phyloP scores from a whole-genome alignment of 2,329 filamentous ascomycete species.

The Sclerotiophoma versabilis region DNA sequence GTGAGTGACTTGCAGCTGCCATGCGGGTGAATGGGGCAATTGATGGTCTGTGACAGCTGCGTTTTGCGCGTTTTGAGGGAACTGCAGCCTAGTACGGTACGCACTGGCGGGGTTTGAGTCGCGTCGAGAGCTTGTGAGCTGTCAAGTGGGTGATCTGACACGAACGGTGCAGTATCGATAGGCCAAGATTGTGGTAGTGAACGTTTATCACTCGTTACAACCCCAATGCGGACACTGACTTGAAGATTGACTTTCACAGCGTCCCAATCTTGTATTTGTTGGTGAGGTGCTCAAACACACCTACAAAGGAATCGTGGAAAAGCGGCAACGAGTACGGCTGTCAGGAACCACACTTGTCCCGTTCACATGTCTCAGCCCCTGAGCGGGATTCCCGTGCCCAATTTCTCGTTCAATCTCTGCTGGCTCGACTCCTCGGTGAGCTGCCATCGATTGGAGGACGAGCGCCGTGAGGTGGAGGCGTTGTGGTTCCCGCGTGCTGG shows the following conservation, averaged over 20 bases:
- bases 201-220: not conserved
- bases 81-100: slow-evolving; percentile 7
- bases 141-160: slow-evolving; percentile 3
- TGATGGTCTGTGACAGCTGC: slow-evolving; percentile 1
- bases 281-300: not conserved
- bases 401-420: slow-evolving; percentile 6
- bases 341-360: slow-evolving; percentile 2
- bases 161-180: slow-evolving; percentile 9
- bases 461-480: slow-evolving; percentile 10
- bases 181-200: slow-evolving; percentile 2
- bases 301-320: not conserved
- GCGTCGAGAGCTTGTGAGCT: slow-evolving; percentile 9
- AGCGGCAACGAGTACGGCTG: not conserved
- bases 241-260: slow-evolving; percentile 6
- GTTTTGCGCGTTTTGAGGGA: slow-evolving; percentile 6
- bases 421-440: not conserved
- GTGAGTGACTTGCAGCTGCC: not conserved
- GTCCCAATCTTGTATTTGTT: not conserved
- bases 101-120: slow-evolving; percentile 11
- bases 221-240: slow-evolving; percentile 1
- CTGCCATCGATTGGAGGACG: slow-evolving; percentile 3
- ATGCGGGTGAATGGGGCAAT: not conserved
- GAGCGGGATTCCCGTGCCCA: slow-evolving; percentile 8
- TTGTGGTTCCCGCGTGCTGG: slow-evolving; percentile 6
- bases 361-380: slow-evolving; percentile 5